Evolutionary conservation across 495 filamentous ascomycete genomes (phyloP).

Genomic region (Talaromyces thailandensis): DNA sequence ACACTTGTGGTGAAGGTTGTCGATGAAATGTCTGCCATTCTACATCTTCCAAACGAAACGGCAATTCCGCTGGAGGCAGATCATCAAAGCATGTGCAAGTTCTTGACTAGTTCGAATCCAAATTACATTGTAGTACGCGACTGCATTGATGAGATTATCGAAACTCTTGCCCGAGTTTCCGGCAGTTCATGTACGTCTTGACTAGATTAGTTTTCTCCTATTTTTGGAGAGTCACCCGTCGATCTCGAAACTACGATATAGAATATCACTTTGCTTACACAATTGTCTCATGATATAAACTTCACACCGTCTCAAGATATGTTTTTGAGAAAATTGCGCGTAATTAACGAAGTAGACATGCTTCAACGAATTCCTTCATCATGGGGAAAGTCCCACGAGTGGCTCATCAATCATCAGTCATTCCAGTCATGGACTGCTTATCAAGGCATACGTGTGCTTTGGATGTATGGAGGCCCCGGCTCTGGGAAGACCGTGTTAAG

Average conservation of each 20-base stretch:
- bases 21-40: slow-evolving; percentile 7
- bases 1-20: too few species aligned
- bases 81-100: slow-evolving; percentile 14
- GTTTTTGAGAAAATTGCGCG: not conserved
- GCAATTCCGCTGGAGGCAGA: slow-evolving; percentile 10
- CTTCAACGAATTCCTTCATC: not conserved
- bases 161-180: not conserved
- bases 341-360: not conserved
- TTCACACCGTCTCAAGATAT: not conserved
- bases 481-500: not conserved
- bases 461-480: not conserved
- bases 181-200: not conserved
- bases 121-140: not conserved
- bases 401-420: not conserved
- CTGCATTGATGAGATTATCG: not conserved
- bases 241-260: not conserved
- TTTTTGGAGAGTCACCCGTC: not conserved
- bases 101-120: not conserved
- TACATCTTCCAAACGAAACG: slow-evolving; percentile 12
- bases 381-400: not conserved
- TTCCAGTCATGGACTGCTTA: not conserved
- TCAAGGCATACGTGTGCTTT: not conserved
- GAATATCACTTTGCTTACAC: not conserved
- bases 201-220: not conserved
- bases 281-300: not conserved